Conservation (phyloP, 2,329 filamentous ascomycete genomes). For the Curvularia lunata region DNA sequence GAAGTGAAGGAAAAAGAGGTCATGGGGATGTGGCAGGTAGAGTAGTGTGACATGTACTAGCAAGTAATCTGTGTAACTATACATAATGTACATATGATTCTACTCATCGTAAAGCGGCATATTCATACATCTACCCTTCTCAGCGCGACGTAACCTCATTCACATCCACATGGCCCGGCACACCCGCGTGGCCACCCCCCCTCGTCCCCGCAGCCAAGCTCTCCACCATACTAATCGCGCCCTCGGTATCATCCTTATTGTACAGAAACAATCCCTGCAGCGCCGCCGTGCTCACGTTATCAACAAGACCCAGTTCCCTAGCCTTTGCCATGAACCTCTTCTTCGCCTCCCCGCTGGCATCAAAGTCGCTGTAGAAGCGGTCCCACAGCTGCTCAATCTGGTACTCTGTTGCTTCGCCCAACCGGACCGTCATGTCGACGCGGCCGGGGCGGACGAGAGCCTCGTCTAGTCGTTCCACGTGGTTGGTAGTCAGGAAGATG, state of each 20-base stretch:
- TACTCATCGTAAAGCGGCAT: neutral
- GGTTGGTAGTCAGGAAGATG: conserved; percentile 92
- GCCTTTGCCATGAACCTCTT: conserved; percentile 74
- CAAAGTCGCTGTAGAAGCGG: conserved; percentile 88
- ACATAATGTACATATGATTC: neutral
- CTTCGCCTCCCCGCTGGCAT: conserved; percentile 67
- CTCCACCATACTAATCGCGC: conserved; percentile 81
- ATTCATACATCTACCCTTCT: neutral
- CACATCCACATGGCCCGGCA: conserved; percentile 41
- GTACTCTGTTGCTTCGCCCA: conserved; percentile 84
- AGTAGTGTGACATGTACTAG: too few relatives aligned
- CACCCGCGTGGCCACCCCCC: conserved; percentile 37
- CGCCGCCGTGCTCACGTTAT: conserved; percentile 81
- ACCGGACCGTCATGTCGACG: conserved; percentile 89
- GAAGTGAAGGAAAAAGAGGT: neutral
- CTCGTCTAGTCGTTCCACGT: conserved; percentile 86
- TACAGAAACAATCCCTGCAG: conserved; percentile 94
- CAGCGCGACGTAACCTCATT: conserved; percentile 19
- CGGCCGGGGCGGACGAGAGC: conserved; percentile 89
- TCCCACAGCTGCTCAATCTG: conserved; percentile 92
- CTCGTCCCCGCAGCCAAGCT: conserved; percentile 55
- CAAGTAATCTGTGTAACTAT: too few relatives aligned
- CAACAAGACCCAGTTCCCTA: conserved; percentile 72
- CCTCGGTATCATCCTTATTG: conserved; percentile 89
- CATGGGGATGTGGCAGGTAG: too few relatives aligned